Percentiles rank a stretch among this genome's conserved stretches.
Conservation (phyloP, 2,329 filamentous ascomycete species). For the Ascochyta koolunga region DNA sequence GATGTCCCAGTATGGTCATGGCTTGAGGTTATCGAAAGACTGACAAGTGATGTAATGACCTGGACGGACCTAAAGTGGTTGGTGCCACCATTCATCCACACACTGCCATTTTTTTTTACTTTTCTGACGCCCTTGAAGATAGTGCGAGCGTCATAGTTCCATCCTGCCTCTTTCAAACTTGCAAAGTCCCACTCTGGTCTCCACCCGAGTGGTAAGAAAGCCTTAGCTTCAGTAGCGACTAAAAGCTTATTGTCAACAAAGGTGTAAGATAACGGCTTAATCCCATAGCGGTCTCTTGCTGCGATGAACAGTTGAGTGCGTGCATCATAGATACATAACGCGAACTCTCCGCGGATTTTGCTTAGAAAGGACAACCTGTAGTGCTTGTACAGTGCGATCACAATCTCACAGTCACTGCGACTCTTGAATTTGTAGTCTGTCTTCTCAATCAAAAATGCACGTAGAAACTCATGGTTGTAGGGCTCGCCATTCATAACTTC, state of each 20-base stretch:
- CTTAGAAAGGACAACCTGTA: slow-evolving; percentile 53
- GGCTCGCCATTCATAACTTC: slow-evolving; percentile 65
- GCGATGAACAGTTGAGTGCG: slow-evolving; percentile 50
- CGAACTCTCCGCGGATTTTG: slow-evolving; percentile 61
- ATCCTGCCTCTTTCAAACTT: slow-evolving; percentile 52
- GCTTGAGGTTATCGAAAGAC: slow-evolving; percentile 46
- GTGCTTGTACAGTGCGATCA: slow-evolving; percentile 56
- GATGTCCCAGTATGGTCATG: slow-evolving; percentile 59
- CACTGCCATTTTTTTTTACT: slow-evolving; percentile 8
- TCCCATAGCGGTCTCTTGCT: slow-evolving; percentile 62
- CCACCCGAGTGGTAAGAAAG: slow-evolving; percentile 58
- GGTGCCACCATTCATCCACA: slow-evolving; percentile 7
- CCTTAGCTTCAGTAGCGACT: slow-evolving; percentile 61
- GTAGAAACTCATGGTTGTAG: slow-evolving; percentile 59
- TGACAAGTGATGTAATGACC: slow-evolving; percentile 37
- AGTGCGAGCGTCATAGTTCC: slow-evolving; percentile 54
- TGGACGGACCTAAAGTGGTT: slow-evolving; percentile 41
- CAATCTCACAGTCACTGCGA: slow-evolving; percentile 58
- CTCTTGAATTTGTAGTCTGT: slow-evolving; percentile 53
- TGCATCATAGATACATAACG: slow-evolving; percentile 59
- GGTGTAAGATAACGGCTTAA: slow-evolving; percentile 63
- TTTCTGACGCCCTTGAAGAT: slow-evolving; percentile 58
- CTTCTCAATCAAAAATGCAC: slow-evolving; percentile 40
- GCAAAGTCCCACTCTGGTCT: slow-evolving; percentile 59
- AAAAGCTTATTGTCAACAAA: slow-evolving; percentile 49